Evolutionary conservation across 2,329 filamentous ascomycete genomes (phyloP).

Genomic region (Xylariomycetidae sp.): DNA sequence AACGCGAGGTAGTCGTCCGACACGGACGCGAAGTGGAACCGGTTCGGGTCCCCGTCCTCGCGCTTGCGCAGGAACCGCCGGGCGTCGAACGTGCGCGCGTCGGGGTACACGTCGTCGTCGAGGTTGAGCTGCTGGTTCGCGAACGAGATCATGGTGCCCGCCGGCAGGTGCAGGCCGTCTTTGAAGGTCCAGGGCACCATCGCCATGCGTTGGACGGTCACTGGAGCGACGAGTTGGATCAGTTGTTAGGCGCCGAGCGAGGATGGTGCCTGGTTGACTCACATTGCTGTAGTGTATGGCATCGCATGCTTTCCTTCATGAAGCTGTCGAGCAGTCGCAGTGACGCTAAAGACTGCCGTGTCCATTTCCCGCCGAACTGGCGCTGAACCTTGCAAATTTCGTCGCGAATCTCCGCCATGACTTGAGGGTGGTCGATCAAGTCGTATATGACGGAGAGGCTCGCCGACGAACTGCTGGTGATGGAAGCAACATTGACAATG

Average conservation of each 20-base stretch:
- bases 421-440: constrained; percentile 8
- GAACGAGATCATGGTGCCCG: constrained; percentile 11
- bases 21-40: constrained; percentile 17
- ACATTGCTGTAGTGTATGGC: constrained; percentile 8
- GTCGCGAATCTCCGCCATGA: constrained; percentile 6
- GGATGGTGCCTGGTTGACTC: background rate
- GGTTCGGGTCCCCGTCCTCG: constrained; percentile 11
- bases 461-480: constrained; percentile 4
- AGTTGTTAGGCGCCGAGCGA: background rate
- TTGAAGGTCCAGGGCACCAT: constrained; percentile 10
- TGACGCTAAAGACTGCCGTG: constrained; percentile 2
- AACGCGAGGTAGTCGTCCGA: constrained; percentile 13
- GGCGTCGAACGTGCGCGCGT: constrained; percentile 12
- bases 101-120: constrained; percentile 8
- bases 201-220: constrained; percentile 10
- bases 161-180: constrained; percentile 13
- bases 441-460: constrained; percentile 10
- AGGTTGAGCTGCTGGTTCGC: constrained; percentile 8
- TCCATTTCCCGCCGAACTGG: constrained; percentile 6
- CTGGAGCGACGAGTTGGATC: constrained; percentile 2
- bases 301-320: constrained; percentile 14
- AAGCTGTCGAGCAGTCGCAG: constrained; percentile 13
- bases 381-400: constrained; percentile 4
- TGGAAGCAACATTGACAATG: constrained; percentile 11
- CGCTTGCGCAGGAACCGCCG: constrained; percentile 11